Percentiles rank a stretch among this genome's conserved stretches.
Evolutionary conservation across 208 protist species (phyloP).

Genomic region (Porcisia deanei): DNA sequence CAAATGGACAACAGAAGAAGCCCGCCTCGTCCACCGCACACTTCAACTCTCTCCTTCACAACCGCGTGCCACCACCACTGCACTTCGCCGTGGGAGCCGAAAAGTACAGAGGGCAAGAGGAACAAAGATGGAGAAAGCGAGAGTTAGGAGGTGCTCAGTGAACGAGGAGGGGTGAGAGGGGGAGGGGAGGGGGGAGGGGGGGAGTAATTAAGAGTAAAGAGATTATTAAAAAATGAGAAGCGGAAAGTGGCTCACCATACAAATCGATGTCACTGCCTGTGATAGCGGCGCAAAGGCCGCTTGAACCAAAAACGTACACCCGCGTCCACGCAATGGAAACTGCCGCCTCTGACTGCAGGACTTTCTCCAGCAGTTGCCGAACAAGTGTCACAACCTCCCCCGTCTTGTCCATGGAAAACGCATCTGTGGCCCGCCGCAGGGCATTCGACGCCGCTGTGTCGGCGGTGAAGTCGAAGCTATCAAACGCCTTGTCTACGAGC

Average conservation of each 20-base stretch:
- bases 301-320: slow-evolving; percentile 74
- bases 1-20: not conserved
- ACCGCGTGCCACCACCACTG: not conserved
- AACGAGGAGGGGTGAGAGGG: slow-evolving; percentile 1
- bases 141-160: not conserved
- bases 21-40: not conserved
- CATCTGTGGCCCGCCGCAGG: slow-evolving; percentile 13
- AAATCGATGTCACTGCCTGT: slow-evolving; percentile 91
- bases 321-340: slow-evolving; percentile 43
- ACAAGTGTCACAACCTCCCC: slow-evolving; percentile 25
- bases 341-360: slow-evolving; percentile 16
- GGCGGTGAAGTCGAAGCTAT: not conserved
- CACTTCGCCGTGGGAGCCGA: too few relatives aligned
- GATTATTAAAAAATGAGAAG: slow-evolving; percentile 1
- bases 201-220: slow-evolving; percentile 1
- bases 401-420: slow-evolving; percentile 29
- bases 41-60: not conserved
- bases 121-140: slow-evolving; percentile 4
- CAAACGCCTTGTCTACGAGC: not conserved
- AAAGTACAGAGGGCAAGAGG: not conserved
- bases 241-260: slow-evolving; percentile 77
- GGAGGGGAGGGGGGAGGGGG: slow-evolving; percentile 6
- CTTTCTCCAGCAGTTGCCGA: slow-evolving; percentile 17
- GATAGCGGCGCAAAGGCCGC: slow-evolving; percentile 72
- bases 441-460: slow-evolving; percentile 17